Evolutionary conservation across 2,329 filamentous ascomycete species (phyloP), one percentile per base, ranked within the genome.

Genomic region (Aureobasidium sp.): DNA sequence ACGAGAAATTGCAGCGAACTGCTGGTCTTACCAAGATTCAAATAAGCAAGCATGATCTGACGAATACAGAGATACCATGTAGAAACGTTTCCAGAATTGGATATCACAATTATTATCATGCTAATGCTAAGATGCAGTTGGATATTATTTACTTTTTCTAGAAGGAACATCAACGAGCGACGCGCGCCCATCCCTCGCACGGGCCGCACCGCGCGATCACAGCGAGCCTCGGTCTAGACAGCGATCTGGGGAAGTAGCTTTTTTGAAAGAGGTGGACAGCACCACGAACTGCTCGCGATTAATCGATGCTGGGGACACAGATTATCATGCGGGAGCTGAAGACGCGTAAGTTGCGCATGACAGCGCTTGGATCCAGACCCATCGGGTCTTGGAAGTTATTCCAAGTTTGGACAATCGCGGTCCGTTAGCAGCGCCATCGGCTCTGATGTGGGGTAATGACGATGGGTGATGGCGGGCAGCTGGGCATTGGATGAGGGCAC

Each of bases 71-170:
- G 34, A 37, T 13, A 37, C 13, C 34, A 12, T 37, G 34, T 37
- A 37, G 34, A 37, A 37, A 5, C 34, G 34, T 37, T 37, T 37
- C 34, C 34, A 37, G 34, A 15, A 37, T 37, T 37, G 34, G 13
- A 37, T 13, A 37, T 5, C 6, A 37, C 13, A 13, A 13, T 37
- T 12, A 37, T 37, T 15, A 39, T 3, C 55, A 39, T 48, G 42
- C 32, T 47, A 37, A 10, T 52, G 55, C 41, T 58, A 15, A 44
- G 20, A 37, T 23, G 20, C 29, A 57, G 41, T 46, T 57, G 27
- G 53, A 41, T 46, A 37, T 29, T 58, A 48, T 48, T 58, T 58
- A 48, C 55, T 58, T 58, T 58, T 58, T 58, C 55, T 58, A 48
- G 55, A 58, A 58, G 55, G 42, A 58, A 58, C 39, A 27, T 48